These are phyloP conservation scores for Pythium scleroteichum DNA, from an alignment of 352 stramenopile genomes.

Conservation along the genomic window DNA sequence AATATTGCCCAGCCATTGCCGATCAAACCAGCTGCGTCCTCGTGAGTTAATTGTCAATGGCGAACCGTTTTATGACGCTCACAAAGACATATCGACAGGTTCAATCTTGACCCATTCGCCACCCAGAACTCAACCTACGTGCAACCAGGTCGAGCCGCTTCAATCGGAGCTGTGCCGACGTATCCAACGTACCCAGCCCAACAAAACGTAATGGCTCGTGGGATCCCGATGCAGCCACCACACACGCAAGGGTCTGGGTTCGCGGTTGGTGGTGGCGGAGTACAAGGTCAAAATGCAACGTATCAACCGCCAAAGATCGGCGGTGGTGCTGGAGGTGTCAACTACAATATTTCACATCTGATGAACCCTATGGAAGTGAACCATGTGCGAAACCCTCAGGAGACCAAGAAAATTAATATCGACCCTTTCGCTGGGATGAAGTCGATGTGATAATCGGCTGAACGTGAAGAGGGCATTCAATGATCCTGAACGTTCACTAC, in stretches of 20 bases:
- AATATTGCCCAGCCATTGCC: slow-evolving; percentile 40
- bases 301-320: slow-evolving; percentile 12
- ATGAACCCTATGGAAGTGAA: slow-evolving; percentile 78
- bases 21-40: slow-evolving; percentile 37
- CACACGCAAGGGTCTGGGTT: slow-evolving; percentile 15
- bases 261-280: neutral
- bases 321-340: slow-evolving; percentile 38
- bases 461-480: neutral
- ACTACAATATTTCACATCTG: slow-evolving; percentile 84
- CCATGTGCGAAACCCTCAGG: slow-evolving; percentile 37
- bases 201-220: slow-evolving; percentile 16
- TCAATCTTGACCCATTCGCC: slow-evolving; percentile 59
- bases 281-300: neutral
- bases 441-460: slow-evolving; percentile 2
- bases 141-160: slow-evolving; percentile 16
- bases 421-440: slow-evolving; percentile 72
- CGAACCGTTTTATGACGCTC: neutral
- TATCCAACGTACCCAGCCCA: slow-evolving; percentile 17
- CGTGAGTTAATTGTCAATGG: slow-evolving; percentile 17
- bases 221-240: slow-evolving; percentile 21
- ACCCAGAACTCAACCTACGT: slow-evolving; percentile 25
- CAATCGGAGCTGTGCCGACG: slow-evolving; percentile 6
- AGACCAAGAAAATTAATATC: slow-evolving; percentile 79
- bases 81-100: no score
- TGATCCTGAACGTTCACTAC: neutral